phyloP scores from a whole-genome alignment of 768 basidiomycete genomes.

The Boletus coccyginus region DNA sequence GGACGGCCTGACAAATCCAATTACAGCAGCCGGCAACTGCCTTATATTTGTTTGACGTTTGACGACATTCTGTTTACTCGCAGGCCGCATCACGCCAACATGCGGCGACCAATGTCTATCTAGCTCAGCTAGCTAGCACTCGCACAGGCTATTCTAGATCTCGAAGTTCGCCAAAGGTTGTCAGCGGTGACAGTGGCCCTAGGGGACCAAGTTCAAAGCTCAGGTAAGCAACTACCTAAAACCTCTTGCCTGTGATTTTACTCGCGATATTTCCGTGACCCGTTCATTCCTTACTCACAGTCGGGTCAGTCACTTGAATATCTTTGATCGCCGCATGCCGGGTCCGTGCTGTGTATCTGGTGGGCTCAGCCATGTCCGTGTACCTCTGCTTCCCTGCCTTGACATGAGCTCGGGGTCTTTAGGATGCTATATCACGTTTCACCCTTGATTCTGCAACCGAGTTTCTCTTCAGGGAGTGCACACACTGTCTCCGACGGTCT shows the following conservation, averaged over 20 bases:
- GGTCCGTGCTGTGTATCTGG: conserved; percentile 44
- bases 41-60: conserved; percentile 44
- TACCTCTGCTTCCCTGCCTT: background rate
- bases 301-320: conserved; percentile 55
- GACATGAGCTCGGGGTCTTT: background rate
- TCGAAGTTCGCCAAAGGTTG: conserved; percentile 60
- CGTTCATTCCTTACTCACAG: conserved; percentile 65
- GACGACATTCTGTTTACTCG: conserved; percentile 45
- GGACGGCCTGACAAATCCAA: conserved; percentile 39
- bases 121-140: background rate
- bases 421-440: conserved; percentile 61
- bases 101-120: background rate
- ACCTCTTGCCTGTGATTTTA: background rate
- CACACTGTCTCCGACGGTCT: conserved; percentile 49
- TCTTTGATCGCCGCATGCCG: conserved; percentile 54
- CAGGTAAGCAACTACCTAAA: conserved; percentile 31
- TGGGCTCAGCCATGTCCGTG: conserved; percentile 50
- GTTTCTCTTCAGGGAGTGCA: conserved; percentile 61
- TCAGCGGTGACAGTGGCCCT: background rate
- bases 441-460: conserved; percentile 67
- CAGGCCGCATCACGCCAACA: conserved; percentile 55
- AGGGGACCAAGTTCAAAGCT: conserved; percentile 37
- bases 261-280: conserved; percentile 40
- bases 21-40: conserved; percentile 40
- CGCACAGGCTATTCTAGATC: conserved; percentile 46